Percentiles rank a stretch among this genome's conserved stretches.
These are phyloP conservation scores for Capillidium heterosporum DNA, from an alignment of 371 early-diverging fungal species.

Conservation along the genomic window DNA sequence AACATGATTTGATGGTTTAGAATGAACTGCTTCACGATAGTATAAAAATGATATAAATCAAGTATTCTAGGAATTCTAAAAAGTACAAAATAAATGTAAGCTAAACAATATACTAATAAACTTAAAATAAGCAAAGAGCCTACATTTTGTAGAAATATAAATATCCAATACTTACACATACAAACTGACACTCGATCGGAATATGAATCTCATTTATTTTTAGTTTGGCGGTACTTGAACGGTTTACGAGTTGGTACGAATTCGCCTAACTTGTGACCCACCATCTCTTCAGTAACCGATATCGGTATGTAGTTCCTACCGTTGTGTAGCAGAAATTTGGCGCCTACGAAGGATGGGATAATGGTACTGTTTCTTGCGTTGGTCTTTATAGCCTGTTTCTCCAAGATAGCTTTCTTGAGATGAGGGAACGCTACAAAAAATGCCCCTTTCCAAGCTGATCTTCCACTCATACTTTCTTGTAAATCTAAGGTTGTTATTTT, in stretches of 20 bases:
- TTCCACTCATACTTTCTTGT: constrained; percentile 10
- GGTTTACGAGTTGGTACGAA: constrained; percentile 80
- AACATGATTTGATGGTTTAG: too few species aligned
- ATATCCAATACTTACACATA: too few species aligned
- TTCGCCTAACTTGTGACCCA: constrained; percentile 91
- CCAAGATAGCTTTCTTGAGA: constrained; percentile 16
- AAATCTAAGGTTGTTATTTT: too few species aligned
- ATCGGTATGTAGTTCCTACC: constrained; percentile 81
- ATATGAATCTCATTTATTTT: constrained; percentile 31
- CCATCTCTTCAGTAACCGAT: constrained; percentile 83
- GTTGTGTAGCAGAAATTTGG: constrained; percentile 85
- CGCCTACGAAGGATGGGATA: constrained; percentile 78
- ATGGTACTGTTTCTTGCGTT: constrained; percentile 79
- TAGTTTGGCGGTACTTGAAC: constrained; percentile 76
- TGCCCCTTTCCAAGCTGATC: constrained; percentile 92
- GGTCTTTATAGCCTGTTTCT: constrained; percentile 38
- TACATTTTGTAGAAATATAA: too few species aligned
- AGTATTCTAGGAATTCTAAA: too few species aligned
- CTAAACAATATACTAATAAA: too few species aligned
- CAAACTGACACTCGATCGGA: too few species aligned
- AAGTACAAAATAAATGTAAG: too few species aligned
- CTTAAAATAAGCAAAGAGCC: too few species aligned
- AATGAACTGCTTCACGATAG: too few species aligned
- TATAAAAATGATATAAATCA: too few species aligned
- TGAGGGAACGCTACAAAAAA: constrained; percentile 70